phyloP scores from a whole-genome alignment of 495 filamentous ascomycete species.

The Penicillium ochrochloron region DNA sequence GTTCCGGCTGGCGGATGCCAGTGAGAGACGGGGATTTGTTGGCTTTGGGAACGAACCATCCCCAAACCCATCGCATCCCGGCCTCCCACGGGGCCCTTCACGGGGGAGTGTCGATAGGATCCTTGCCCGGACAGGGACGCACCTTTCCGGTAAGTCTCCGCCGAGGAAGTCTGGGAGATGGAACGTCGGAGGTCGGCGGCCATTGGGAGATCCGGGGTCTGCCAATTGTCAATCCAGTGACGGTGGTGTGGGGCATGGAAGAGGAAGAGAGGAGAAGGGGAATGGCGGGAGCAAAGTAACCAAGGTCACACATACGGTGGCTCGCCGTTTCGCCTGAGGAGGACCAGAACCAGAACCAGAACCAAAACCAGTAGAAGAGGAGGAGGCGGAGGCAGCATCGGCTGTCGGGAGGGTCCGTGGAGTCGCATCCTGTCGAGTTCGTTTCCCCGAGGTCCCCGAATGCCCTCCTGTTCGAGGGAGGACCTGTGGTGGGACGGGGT shows the following conservation, averaged over 20 bases:
- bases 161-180: conserved; percentile 41
- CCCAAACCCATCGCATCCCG: neutral
- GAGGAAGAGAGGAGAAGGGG: conserved; percentile 22
- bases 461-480: neutral
- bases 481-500: conserved; percentile 15
- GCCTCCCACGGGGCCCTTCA: neutral
- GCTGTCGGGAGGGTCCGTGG: conserved; percentile 45
- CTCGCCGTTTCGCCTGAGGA: conserved; percentile 53
- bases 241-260: conserved; percentile 29
- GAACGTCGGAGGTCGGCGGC: conserved; percentile 41
- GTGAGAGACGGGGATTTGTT: conserved; percentile 47
- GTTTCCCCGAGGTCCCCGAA: conserved; percentile 47
- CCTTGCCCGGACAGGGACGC: conserved; percentile 29
- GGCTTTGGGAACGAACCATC: conserved; percentile 53
- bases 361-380: neutral
- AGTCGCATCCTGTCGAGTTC: conserved; percentile 49
- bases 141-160: conserved; percentile 32
- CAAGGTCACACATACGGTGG: conserved; percentile 56
- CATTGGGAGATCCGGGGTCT: conserved; percentile 51
- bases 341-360: conserved; percentile 43
- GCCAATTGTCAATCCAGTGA: conserved; percentile 55
- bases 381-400: conserved; percentile 3
- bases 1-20: conserved; percentile 33
- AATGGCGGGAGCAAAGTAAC: conserved; percentile 47
- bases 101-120: conserved; percentile 37